Conservation (phyloP, 176 grass and related monocot genomes). For the Microstegium vimineum region DNA sequence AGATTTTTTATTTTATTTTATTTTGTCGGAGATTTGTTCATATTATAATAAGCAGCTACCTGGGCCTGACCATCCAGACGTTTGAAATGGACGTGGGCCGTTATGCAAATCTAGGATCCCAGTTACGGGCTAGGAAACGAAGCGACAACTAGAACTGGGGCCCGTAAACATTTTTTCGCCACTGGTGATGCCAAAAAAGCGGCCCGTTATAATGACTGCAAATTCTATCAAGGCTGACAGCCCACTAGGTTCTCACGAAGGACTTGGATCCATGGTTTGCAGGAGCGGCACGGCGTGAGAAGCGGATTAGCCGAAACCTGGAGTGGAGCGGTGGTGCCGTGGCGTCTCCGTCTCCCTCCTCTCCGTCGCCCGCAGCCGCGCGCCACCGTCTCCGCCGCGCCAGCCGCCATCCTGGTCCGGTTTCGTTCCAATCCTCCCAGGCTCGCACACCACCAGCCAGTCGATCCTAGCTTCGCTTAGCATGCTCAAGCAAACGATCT, state of each 20-base stretch:
- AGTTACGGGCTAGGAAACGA: conserved; percentile 2
- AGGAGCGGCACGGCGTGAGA: conserved; percentile 35
- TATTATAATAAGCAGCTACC: not conserved
- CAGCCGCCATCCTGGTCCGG: not conserved
- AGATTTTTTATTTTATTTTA: not conserved
- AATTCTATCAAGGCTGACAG: not conserved
- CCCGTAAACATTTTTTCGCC: not conserved
- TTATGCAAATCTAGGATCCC: not conserved
- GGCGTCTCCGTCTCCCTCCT: conserved; percentile 34
- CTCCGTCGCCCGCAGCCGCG: conserved; percentile 23
- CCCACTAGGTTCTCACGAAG: not conserved
- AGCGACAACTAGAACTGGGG: not conserved
- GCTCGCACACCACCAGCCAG: not conserved
- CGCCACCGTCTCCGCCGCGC: conserved; percentile 28
- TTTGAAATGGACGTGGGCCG: not conserved
- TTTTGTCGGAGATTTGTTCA: not conserved
- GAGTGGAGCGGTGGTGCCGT: conserved; percentile 30
- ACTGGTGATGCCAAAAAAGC: not conserved
- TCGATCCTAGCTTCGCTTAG: not conserved
- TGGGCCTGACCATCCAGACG: not conserved
- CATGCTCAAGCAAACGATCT: conserved; percentile 13
- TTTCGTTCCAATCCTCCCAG: not conserved
- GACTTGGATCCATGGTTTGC: not conserved
- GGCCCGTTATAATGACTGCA: not conserved
- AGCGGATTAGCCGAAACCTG: conserved; percentile 41